Evolutionary conservation across 352 stramenopile species (phyloP).

Genomic region (Blastocystis sp.): DNA sequence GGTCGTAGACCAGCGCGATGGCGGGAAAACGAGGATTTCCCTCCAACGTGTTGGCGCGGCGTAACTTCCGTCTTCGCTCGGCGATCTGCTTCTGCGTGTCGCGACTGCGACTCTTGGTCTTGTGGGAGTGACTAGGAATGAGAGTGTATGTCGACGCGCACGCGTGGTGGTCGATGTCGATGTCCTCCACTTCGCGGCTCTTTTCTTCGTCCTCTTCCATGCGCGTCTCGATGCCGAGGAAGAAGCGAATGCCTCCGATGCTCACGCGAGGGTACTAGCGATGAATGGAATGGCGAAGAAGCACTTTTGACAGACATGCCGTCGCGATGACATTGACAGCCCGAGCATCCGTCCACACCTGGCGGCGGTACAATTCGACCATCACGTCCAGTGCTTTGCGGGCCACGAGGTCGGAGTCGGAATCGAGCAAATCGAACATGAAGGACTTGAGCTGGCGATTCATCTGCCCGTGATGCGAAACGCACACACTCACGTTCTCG

Average conservation of each 20-base stretch:
- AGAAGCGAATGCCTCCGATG: constrained; percentile 90
- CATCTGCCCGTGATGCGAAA: constrained; percentile 75
- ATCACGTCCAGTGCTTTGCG: constrained; percentile 87
- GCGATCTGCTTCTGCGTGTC: constrained; percentile 79
- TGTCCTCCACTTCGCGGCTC: constrained; percentile 82
- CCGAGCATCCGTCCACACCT: constrained; percentile 91
- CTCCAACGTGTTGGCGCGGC: constrained; percentile 55
- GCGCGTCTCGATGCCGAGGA: constrained; percentile 93
- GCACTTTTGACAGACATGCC: constrained; percentile 78
- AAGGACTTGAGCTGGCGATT: constrained; percentile 91
- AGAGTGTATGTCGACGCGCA: not conserved
- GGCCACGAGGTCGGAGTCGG: constrained; percentile 81
- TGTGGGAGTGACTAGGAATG: constrained; percentile 48
- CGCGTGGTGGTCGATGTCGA: constrained; percentile 78
- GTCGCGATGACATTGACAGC: constrained; percentile 93
- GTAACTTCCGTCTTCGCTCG: constrained; percentile 58
- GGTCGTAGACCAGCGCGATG: constrained; percentile 94
- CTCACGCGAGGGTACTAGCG: constrained; percentile 81
- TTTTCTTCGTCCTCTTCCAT: constrained; percentile 88
- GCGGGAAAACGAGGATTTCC: constrained; percentile 84
- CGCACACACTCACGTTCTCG: constrained; percentile 74
- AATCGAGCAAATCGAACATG: constrained; percentile 88
- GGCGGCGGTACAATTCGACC: constrained; percentile 89
- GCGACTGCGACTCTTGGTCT: constrained; percentile 75
- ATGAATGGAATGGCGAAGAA: constrained; percentile 71